Percentiles rank a stretch among this genome's conserved stretches.
phyloP scores from a whole-genome alignment of 306 rosid species.

The Abrus pulchellus region DNA sequence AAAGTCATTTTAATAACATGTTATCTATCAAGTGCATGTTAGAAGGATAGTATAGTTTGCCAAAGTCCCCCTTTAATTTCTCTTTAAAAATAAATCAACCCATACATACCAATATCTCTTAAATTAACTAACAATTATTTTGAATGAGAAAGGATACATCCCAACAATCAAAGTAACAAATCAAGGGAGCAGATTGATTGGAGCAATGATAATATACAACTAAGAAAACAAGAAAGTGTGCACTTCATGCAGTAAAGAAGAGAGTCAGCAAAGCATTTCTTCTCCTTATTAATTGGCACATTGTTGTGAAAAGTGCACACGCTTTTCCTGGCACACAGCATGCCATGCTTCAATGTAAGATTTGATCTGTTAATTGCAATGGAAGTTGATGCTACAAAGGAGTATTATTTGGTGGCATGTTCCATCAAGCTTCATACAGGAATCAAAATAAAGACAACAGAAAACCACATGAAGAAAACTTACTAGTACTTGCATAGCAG shows the following conservation, averaged over 20 bases:
- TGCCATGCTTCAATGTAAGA: constrained; percentile 15
- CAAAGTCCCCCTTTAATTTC: constrained; percentile 4
- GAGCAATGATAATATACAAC: constrained; percentile 27
- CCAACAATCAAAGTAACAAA: constrained; percentile 18
- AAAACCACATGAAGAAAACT: constrained; percentile 52
- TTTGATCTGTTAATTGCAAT: constrained; percentile 31
- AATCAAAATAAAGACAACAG: constrained; percentile 19
- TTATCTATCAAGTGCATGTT: constrained; percentile 24
- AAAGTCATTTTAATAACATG: constrained; percentile 22
- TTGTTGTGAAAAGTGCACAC: constrained; percentile 30
- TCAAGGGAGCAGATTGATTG: not conserved
- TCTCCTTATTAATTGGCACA: constrained; percentile 19
- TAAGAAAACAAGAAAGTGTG: constrained; percentile 19
- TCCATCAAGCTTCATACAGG: not conserved
- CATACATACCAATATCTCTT: constrained; percentile 4
- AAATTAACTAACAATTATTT: constrained; percentile 36
- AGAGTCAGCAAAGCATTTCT: constrained; percentile 22
- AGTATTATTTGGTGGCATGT: constrained; percentile 12
- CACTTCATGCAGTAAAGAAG: constrained; percentile 12
- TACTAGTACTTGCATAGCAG: constrained; percentile 63
- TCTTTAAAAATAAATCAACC: constrained; percentile 2
- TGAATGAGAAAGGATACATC: constrained; percentile 7
- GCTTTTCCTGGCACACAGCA: constrained; percentile 21
- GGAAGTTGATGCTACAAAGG: constrained; percentile 33
- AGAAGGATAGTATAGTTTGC: constrained; percentile 11